Evolutionary conservation across 257 asterid species (phyloP), one percentile per base, ranked within the genome.

Genomic region (Solanum lycopersicoides): DNA sequence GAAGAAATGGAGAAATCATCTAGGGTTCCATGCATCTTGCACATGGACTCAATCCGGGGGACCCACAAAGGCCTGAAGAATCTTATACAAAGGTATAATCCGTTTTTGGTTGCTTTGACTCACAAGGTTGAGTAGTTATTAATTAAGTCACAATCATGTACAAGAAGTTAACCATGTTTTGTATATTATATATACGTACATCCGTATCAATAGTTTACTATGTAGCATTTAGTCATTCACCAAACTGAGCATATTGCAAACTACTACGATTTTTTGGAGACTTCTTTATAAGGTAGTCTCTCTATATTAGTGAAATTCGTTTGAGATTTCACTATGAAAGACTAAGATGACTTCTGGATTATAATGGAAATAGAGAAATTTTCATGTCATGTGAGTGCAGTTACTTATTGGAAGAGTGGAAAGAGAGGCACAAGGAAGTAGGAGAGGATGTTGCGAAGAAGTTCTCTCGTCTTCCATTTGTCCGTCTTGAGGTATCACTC

Each of bases 331-430:
- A 9, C 68, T 30, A 80, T 45, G 42, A 30, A 80, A 28, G 68
- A 80, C 44, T 80, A 1, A 30, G 66, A 80, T 80, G 9, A 18
- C 66, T 50, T 82, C 45, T 50, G 21, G 42, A 82, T 28, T 47
- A 18, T 82, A 50, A 82, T 30, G 85, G 68, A 82, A 30, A 30
- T 34, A 47, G 68, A 82, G 85, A 82, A 82, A 47, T 32, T 68
- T 50, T 86, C 45, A 88, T 74, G 47, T 89, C 87, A 73, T 90
- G 87, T 88, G 87, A 84, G 83, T 82, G 76, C 96, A 97, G 99
- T 80, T 97, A 95, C 93, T 91, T 97, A 89, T 92, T 88, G 86
- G 96, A 95, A 88, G 98, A 97, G 89, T 97, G 99, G 99, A 93
- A 88, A 90, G 96, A 88, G 90, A 91, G 93, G 79, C 91, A 87